A percentile compares a stretch with the other conserved stretches of the same genome.
These are phyloP conservation scores for Neoboletus magnificus DNA, from an alignment of 768 basidiomycete species.

Conservation along the genomic window DNA sequence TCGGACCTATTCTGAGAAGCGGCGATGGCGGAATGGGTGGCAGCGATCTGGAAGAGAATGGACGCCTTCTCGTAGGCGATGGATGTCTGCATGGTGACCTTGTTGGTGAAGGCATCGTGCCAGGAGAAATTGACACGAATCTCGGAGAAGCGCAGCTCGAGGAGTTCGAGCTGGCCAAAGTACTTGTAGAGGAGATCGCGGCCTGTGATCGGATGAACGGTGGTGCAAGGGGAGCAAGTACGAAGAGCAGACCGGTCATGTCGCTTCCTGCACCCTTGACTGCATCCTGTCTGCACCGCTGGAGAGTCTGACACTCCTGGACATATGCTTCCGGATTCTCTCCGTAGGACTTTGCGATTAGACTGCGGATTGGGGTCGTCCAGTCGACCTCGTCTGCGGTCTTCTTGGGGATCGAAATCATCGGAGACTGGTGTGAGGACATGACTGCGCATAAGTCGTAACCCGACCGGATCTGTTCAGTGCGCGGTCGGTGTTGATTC, in stretches of 20 bases:
- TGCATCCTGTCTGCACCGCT: constrained; percentile 93
- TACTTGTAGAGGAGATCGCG: constrained; percentile 98
- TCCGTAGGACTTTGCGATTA: constrained; percentile 90
- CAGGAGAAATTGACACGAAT: constrained; percentile 95
- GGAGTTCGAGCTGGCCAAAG: constrained; percentile 96
- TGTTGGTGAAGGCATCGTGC: constrained; percentile 95
- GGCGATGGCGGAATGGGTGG: constrained; percentile 91
- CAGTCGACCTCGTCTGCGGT: constrained; percentile 97
- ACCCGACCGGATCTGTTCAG: neutral
- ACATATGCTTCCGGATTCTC: constrained; percentile 89
- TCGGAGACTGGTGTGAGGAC: constrained; percentile 81
- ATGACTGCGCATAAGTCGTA: constrained; percentile 32
- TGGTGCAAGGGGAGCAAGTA: neutral
- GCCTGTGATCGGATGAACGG: constrained; percentile 40
- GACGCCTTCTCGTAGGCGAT: constrained; percentile 99
- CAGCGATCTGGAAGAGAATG: constrained; percentile 93
- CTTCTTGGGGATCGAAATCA: constrained; percentile 92
- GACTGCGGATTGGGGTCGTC: constrained; percentile 79
- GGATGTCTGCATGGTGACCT: constrained; percentile 90
- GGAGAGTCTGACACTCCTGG: constrained; percentile 78
- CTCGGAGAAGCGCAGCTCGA: constrained; percentile 95
- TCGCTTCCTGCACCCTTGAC: constrained; percentile 96
- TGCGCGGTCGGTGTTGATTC: constrained; percentile 7
- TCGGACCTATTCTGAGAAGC: constrained; percentile 80
- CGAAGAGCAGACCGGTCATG: constrained; percentile 63